Evolutionary conservation across 2,329 filamentous ascomycete species (phyloP), one percentile per base, ranked within the genome.

Genomic region (Claviceps sp.): DNA sequence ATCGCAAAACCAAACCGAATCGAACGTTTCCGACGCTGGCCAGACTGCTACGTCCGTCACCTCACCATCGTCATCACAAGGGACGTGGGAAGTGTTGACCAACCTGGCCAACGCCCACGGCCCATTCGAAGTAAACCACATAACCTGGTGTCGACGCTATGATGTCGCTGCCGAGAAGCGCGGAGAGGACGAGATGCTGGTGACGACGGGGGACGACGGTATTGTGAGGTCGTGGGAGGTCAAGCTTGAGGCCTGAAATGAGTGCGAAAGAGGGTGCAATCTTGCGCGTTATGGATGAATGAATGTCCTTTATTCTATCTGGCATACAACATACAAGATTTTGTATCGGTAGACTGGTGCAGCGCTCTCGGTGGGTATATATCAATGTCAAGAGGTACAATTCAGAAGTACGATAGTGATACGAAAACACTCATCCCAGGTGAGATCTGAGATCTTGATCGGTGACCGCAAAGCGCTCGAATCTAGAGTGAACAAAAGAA

Each of bases 141-240:
- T 93, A 48, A 82, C 80, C 2, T 98, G 93, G 93, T 89, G 89
- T 58, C 79, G 77, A 59, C 76, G 90, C 53, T 85, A 81, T 53
- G 89, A 95, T 64, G 74, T 75, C 48, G 83, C 72, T 1, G 68
- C 69, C 1, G 75, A 75, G 63, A 73, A 69, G 56, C 74, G 67
- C 51, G 73, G 75, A 3, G 66, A 72, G 24, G 88, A 95, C 60
- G 91, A 97, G 69, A 85, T 96, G 65, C 73, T 98, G 47, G 73
- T 97, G 20, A 93, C 86, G 16, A 95, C 90, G 0, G 93, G 91
- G 0, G 93, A 98, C 65, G 90, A 97, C 68, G 93, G 93, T 0
- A 75, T 85, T 50, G 85, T 96, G 30, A 84, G 85, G 62, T 82
- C 90, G 1, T 98, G 93, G 91, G 76, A 79, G 56, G 63, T 88